A percentile compares a stretch with the other conserved stretches of the same genome.
These are phyloP conservation scores for Beauveria bassiana DNA, from an alignment of 2,329 filamentous ascomycete genomes.

Conservation along the genomic window DNA sequence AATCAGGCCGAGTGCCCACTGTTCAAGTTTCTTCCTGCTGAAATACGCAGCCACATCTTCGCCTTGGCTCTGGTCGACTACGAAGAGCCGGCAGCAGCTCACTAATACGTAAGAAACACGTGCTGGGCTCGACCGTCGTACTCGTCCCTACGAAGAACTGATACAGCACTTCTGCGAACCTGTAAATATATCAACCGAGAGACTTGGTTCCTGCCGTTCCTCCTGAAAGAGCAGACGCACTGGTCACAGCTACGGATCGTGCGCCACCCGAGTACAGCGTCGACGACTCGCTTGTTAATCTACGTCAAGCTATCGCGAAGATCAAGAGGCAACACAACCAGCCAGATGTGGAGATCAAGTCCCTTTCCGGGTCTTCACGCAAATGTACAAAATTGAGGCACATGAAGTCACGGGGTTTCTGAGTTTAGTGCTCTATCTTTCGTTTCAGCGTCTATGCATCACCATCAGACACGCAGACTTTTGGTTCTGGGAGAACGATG, in stretches of 20 bases:
- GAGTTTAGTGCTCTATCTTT: conserved; percentile 19
- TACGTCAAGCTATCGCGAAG: neutral
- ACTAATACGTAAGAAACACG: conserved; percentile 22
- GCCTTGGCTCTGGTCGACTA: conserved; percentile 29
- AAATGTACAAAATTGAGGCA: conserved; percentile 28
- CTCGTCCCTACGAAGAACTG: conserved; percentile 27
- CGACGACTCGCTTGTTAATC: neutral
- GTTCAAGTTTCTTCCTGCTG: conserved; percentile 34
- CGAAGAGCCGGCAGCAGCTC: conserved; percentile 22
- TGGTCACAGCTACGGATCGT: conserved; percentile 26
- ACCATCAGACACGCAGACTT: conserved; percentile 44
- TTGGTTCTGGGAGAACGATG: conserved; percentile 35
- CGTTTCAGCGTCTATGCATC: conserved; percentile 30
- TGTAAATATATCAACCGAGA: conserved; percentile 36
- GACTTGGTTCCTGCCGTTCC: conserved; percentile 34
- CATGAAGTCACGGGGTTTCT: conserved; percentile 21
- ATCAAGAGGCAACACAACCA: neutral
- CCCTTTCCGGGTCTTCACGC: conserved; percentile 34
- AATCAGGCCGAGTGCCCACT: conserved; percentile 15
- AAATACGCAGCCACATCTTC: conserved; percentile 43
- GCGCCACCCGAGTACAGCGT: conserved; percentile 21
- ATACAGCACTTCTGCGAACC: conserved; percentile 31
- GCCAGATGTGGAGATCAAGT: conserved; percentile 22
- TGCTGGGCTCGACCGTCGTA: conserved; percentile 35
- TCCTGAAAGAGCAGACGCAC: conserved; percentile 30